Percentiles rank a stretch among this genome's conserved stretches.
Evolutionary conservation across 192 early-diverging fungal species (phyloP).

Genomic region (Glomus cerebriforme): DNA sequence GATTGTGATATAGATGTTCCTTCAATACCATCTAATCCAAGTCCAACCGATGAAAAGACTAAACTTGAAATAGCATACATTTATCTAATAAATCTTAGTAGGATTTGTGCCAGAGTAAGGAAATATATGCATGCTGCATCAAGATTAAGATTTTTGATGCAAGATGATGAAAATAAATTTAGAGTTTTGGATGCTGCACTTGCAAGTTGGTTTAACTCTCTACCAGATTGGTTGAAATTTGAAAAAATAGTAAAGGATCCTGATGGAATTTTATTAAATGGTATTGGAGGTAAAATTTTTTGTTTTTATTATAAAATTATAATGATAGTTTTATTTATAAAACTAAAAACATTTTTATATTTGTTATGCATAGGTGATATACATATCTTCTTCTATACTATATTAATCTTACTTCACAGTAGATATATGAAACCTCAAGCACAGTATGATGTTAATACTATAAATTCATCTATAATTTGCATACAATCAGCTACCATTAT

Average conservation of each 20-base stretch:
- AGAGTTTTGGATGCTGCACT: slow-evolving; percentile 21
- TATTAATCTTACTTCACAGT: slow-evolving; percentile 21
- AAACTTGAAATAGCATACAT: slow-evolving; percentile 24
- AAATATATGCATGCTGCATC: slow-evolving; percentile 24
- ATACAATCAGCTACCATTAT: slow-evolving; percentile 10
- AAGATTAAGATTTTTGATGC: slow-evolving; percentile 11
- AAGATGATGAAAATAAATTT: slow-evolving; percentile 30
- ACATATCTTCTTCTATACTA: slow-evolving; percentile 20
- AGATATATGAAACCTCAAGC: slow-evolving; percentile 7
- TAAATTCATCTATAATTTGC: slow-evolving; percentile 11
- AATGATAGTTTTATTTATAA: background rate
- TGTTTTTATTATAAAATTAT: background rate
- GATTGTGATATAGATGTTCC: slow-evolving; percentile 22
- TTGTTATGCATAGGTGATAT: slow-evolving; percentile 15
- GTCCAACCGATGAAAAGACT: slow-evolving; percentile 1
- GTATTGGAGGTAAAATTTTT: slow-evolving; percentile 24
- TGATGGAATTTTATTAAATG: slow-evolving; percentile 25
- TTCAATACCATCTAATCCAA: background rate
- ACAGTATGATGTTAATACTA: slow-evolving; percentile 3
- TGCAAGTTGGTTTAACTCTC: background rate
- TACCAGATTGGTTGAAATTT: slow-evolving; percentile 15
- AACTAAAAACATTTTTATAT: no score
- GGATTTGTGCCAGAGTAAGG: slow-evolving; percentile 18
- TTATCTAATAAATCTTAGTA: slow-evolving; percentile 5
- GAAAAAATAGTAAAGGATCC: slow-evolving; percentile 4